Evolutionary conservation across 139 green algal species (phyloP).

Genomic region (Astrephomene gubernaculifera): DNA sequence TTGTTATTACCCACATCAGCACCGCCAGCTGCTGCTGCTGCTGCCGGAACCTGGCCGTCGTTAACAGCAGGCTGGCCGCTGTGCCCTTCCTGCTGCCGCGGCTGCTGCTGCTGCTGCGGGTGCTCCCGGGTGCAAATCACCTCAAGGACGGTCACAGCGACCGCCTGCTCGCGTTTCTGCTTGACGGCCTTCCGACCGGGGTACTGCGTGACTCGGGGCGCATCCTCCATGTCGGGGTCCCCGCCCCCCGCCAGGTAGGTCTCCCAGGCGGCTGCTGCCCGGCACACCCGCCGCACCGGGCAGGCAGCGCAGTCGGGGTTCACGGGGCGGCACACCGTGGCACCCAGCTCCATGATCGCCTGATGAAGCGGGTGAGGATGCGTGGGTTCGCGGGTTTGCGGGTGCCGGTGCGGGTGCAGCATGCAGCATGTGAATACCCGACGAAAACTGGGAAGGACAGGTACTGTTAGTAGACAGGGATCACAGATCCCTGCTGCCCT

Average conservation of each 20-base stretch:
- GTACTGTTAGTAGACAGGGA: no score
- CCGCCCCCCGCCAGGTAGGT: slow-evolving; percentile 16
- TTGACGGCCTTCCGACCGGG: slow-evolving; percentile 35
- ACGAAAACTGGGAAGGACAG: no score
- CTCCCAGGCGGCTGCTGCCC: slow-evolving; percentile 33
- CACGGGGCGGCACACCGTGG: slow-evolving; percentile 85
- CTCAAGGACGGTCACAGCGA: slow-evolving; percentile 44
- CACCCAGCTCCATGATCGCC: slow-evolving; percentile 98
- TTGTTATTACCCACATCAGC: no score
- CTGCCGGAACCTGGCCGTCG: no score
- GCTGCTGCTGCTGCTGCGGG: background rate
- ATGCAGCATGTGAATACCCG: no score
- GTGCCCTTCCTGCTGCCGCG: no score
- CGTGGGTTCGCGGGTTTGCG: no score
- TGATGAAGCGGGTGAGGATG: slow-evolving; percentile 18
- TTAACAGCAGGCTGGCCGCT: no score
- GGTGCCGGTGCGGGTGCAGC: no score
- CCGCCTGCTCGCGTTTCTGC: slow-evolving; percentile 36
- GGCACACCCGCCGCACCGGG: slow-evolving; percentile 73
- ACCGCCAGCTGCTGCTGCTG: no score
- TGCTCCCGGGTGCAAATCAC: slow-evolving; percentile 21
- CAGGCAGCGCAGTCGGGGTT: slow-evolving; percentile 80
- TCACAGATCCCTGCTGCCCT: no score
- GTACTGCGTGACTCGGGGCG: slow-evolving; percentile 21
- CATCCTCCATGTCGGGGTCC: slow-evolving; percentile 2